Percentiles rank a stretch among this genome's conserved stretches.
Conservation (phyloP, 805 yeast species). For the Komagataella mondaviorum region DNA sequence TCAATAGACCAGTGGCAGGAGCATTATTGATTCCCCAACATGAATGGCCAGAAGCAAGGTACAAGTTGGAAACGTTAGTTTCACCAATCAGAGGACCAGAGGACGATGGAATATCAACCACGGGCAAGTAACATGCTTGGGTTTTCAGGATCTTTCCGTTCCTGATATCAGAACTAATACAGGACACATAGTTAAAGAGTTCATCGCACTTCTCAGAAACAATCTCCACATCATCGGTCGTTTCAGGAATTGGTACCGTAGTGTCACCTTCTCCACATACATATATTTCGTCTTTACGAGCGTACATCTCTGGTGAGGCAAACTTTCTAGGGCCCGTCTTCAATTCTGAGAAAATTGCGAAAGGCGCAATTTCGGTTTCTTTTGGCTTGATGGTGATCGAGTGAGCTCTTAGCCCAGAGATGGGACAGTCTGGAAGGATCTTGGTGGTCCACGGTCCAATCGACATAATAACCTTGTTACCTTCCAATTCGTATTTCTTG, state of each 20-base stretch:
- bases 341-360: constrained; percentile 87
- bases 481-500: constrained; percentile 34
- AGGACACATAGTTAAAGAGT: constrained; percentile 68
- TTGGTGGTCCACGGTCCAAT: constrained; percentile 97
- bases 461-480: constrained; percentile 70
- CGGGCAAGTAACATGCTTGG: constrained; percentile 95
- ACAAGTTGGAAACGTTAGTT: constrained; percentile 71
- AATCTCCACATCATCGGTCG: constrained; percentile 87
- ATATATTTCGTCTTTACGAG: constrained; percentile 89
- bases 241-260: constrained; percentile 80
- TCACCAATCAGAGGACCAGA: constrained; percentile 93
- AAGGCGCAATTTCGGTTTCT: constrained; percentile 63
- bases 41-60: constrained; percentile 84
- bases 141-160: constrained; percentile 66
- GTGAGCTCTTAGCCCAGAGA: constrained; percentile 88
- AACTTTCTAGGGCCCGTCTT: constrained; percentile 52
- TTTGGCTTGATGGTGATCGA: constrained; percentile 81
- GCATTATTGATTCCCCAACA: constrained; percentile 99
- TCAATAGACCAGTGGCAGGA: constrained; percentile 89
- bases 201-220: constrained; percentile 82
- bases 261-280: constrained; percentile 97
- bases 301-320: constrained; percentile 89
- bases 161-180: constrained; percentile 53
- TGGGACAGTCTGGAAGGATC: constrained; percentile 85
- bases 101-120: constrained; percentile 81